These are phyloP conservation scores for Kwoniella sp. DNA, from an alignment of 768 basidiomycete genomes.

Conservation along the genomic window DNA sequence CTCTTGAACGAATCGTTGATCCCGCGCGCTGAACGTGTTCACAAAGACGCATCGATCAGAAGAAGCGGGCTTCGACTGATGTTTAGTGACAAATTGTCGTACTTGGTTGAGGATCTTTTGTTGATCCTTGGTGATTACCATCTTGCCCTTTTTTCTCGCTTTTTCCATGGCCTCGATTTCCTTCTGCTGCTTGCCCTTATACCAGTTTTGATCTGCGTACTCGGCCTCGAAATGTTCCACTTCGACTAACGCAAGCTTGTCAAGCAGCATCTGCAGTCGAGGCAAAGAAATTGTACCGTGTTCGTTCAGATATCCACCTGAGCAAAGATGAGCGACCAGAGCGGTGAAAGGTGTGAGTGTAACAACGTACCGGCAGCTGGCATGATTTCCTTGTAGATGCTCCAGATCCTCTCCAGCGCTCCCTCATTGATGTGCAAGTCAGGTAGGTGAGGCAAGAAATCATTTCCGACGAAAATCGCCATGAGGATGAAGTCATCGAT, in stretches of 20 bases:
- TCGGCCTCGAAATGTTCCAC: constrained; percentile 86
- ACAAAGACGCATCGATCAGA: constrained; percentile 59
- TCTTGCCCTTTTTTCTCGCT: constrained; percentile 57
- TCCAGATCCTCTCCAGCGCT: constrained; percentile 84
- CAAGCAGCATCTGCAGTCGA: constrained; percentile 76
- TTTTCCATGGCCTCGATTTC: constrained; percentile 64
- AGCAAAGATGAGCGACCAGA: neutral
- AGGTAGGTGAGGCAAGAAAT: constrained; percentile 89
- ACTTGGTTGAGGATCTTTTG: constrained; percentile 73
- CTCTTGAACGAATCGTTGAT: constrained; percentile 71
- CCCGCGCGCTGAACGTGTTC: constrained; percentile 73
- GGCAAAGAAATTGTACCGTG: constrained; percentile 72
- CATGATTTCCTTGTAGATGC: constrained; percentile 88
- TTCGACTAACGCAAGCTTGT: constrained; percentile 86
- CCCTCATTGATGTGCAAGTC: constrained; percentile 98
- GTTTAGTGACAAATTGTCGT: constrained; percentile 62
- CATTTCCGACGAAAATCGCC: constrained; percentile 91
- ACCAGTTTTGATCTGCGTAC: constrained; percentile 83
- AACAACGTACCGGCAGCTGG: constrained; percentile 61
- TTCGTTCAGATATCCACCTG: constrained; percentile 92
- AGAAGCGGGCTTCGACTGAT: constrained; percentile 41
- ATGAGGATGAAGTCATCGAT: constrained; percentile 98
- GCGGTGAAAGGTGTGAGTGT: neutral
- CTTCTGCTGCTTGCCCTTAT: constrained; percentile 83
- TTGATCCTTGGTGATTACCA: constrained; percentile 74